Base-by-base conservation (phyloP, 768 basidiomycete genomes). In the Pholiota microspora region DNA sequence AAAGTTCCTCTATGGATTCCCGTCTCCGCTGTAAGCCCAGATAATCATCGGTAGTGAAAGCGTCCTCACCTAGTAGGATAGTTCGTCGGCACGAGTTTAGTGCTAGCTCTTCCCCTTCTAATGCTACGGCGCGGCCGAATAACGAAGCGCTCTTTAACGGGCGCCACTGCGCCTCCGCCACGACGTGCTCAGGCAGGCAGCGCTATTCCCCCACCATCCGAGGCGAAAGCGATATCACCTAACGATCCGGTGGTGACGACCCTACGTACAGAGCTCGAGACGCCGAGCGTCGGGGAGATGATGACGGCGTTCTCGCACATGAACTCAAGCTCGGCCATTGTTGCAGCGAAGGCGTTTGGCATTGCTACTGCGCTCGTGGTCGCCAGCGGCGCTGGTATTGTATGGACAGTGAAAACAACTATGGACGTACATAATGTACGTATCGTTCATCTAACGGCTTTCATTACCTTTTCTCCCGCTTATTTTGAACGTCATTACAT, bases 311-410 rank as follows among this genome's bases (percentile, higher is more conserved):
- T 77, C 6, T 72, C 73, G 0, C 64, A 60, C n/a, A 59, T 69
- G 49, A 66, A 70, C 32, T 77, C 79, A 60, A 81, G 80, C 42
- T 80, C 75, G 0, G 78, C 78, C 0, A 53, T 87, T 2, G 77
- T 83, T 58, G 78, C 80, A 1, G 70, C 79, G 4, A 86, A 86
- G 59, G 88, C 88, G 0, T 83, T 91, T 35, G 72, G 77, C 2
- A 76, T 88, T 36, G 86, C 88, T 3, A 89, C 88, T 0, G 62
- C 78, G 8, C 62, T 86, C 29, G 87, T 89, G 23, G 61, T 76
- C 0, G 66, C 75, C 2, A 72, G 78, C 23, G 85, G 79, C 0
- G 65, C 73, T 4, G 70, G 65, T 0, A 66, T 80, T 4, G 69
- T 82, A 2, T 76, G 72, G 61, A 77, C 78, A 1, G 73, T 88